Conservation (phyloP, 306 rosid genomes). For the Ceratonia siliqua region DNA sequence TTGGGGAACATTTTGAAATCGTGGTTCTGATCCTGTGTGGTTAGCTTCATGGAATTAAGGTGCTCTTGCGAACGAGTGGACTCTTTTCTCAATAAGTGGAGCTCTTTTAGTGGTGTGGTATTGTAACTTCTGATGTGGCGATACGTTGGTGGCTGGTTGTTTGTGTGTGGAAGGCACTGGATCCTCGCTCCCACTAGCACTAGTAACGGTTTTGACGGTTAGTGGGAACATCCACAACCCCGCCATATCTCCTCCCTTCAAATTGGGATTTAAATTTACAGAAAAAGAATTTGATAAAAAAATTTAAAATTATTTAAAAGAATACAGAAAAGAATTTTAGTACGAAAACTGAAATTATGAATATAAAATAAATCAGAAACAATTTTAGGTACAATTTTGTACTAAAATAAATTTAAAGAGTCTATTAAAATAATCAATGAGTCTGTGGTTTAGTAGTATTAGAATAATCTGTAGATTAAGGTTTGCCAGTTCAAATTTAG, state of each 20-base stretch:
- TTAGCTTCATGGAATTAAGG: background rate
- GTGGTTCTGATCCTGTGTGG: slow-evolving; percentile 16
- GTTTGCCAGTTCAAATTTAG: too few species aligned
- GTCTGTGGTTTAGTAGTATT: too few species aligned
- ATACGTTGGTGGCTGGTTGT: background rate
- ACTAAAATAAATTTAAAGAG: too few species aligned
- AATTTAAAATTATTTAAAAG: too few species aligned
- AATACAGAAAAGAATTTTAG: too few species aligned
- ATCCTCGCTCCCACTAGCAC: slow-evolving; percentile 24
- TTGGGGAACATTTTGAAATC: background rate
- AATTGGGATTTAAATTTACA: background rate
- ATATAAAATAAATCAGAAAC: background rate
- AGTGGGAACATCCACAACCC: slow-evolving; percentile 48
- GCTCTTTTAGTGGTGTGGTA: background rate
- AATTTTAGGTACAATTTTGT: too few species aligned
- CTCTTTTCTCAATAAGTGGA: background rate
- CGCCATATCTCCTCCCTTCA: slow-evolving; percentile 31
- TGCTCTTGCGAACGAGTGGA: background rate
- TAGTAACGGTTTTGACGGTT: slow-evolving; percentile 61
- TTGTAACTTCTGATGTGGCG: slow-evolving; percentile 18
- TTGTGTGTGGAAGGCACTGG: background rate
- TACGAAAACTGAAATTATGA: too few species aligned
- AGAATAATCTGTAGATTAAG: too few species aligned
- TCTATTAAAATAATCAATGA: too few species aligned
- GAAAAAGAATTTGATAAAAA: too few species aligned